Percentiles rank a stretch among this genome's conserved stretches.
Evolutionary conservation across 345 rosid genomes (phyloP).

Genomic region (Carallia pectinifolia): DNA sequence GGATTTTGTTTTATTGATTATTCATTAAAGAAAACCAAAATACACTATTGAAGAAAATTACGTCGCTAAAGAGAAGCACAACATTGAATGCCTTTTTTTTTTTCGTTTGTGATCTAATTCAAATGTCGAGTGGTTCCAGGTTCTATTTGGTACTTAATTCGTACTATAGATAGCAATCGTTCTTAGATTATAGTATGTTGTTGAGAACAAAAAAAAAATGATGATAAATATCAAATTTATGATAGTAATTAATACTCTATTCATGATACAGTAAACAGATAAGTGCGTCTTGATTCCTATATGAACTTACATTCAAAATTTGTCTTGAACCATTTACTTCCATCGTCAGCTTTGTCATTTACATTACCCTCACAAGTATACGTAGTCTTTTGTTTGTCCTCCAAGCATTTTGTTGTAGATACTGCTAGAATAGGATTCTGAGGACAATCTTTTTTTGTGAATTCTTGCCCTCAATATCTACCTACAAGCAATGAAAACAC

Average conservation of each 20-base stretch:
- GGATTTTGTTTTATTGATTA: no score
- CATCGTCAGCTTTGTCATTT: slow-evolving; percentile 34
- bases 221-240: background rate
- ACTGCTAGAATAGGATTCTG: slow-evolving; percentile 37
- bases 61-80: no score
- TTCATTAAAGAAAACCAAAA: no score
- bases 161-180: no score
- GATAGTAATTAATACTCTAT: no score
- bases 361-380: slow-evolving; percentile 29
- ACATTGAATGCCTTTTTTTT: no score
- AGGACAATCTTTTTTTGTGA: slow-evolving; percentile 69
- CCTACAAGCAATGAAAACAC: background rate
- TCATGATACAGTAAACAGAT: background rate
- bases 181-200: no score
- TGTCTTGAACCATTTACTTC: slow-evolving; percentile 76
- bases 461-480: slow-evolving; percentile 66
- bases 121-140: no score
- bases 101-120: no score
- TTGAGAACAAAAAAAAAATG: slow-evolving; percentile 1
- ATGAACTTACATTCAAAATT: slow-evolving; percentile 76
- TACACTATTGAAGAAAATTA: no score
- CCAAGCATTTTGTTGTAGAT: slow-evolving; percentile 41
- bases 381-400: slow-evolving; percentile 27
- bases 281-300: background rate
- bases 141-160: no score